phyloP scores from a whole-genome alignment of 108 stramenopile genomes.

The Nitzschia palea region DNA sequence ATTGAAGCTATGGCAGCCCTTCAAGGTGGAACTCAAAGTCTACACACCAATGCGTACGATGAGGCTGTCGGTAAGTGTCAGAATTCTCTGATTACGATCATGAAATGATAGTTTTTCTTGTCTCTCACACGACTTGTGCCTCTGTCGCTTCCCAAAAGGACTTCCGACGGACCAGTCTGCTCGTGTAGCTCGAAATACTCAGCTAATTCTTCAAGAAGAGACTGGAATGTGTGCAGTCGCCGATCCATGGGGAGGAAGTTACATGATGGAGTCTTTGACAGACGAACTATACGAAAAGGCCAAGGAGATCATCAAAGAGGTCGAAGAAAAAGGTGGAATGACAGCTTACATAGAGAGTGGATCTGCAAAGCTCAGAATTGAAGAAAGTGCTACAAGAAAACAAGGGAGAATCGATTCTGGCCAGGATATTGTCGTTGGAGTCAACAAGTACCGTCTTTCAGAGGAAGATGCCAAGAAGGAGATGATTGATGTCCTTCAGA shows the following conservation, averaged over 20 bases:
- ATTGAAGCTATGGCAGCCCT: slow-evolving; percentile 98
- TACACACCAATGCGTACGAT: slow-evolving; percentile 99
- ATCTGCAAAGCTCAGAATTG: slow-evolving; percentile 93
- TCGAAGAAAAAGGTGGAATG: slow-evolving; percentile 96
- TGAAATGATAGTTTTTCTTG: background rate
- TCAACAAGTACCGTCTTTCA: slow-evolving; percentile 93
- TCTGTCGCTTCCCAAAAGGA: background rate
- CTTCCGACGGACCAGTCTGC: slow-evolving; percentile 96
- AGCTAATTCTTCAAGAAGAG: slow-evolving; percentile 97
- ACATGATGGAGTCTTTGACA: slow-evolving; percentile 98
- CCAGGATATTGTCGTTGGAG: slow-evolving; percentile 93
- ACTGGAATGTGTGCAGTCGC: slow-evolving; percentile 88
- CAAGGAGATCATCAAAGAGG: slow-evolving; percentile 86
- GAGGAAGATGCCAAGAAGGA: slow-evolving; percentile 71
- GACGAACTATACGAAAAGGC: slow-evolving; percentile 91
- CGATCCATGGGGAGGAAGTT: slow-evolving; percentile 91
- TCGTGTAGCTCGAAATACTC: slow-evolving; percentile 96
- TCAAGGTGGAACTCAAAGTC: slow-evolving; percentile 96
- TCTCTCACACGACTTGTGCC: no score
- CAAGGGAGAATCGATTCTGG: slow-evolving; percentile 86
- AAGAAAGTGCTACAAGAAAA: slow-evolving; percentile 95
- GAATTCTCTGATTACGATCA: background rate
- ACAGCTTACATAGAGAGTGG: slow-evolving; percentile 95
- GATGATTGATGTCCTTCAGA: slow-evolving; percentile 77
- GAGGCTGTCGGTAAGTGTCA: slow-evolving; percentile 87